Conservation (phyloP, 345 rosid species). For the Hevea brasiliensis region DNA sequence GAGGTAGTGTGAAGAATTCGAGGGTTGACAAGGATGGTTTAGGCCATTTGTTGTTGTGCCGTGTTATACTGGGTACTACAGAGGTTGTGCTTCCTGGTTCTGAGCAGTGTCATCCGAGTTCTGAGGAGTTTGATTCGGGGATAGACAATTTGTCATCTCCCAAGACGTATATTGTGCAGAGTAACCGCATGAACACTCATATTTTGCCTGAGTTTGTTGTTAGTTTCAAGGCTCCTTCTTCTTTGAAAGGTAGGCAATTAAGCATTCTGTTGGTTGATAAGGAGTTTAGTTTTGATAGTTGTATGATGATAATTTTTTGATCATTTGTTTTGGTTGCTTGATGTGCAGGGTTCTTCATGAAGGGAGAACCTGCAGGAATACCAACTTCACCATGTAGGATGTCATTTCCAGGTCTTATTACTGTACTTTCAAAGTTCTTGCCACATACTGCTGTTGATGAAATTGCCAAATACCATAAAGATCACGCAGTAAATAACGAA, state of each 20-base stretch:
- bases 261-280: neutral
- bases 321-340: constrained; percentile 13
- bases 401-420: constrained; percentile 61
- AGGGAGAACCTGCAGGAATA: constrained; percentile 29
- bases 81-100: constrained; percentile 62
- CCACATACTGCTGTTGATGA: constrained; percentile 36
- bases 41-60: constrained; percentile 67
- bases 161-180: constrained; percentile 67
- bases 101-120: constrained; percentile 54
- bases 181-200: constrained; percentile 63
- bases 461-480: constrained; percentile 54
- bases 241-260: constrained; percentile 41
- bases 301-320: neutral
- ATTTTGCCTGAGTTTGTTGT: constrained; percentile 65
- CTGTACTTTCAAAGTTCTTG: constrained; percentile 57
- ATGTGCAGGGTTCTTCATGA: constrained; percentile 32
- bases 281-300: neutral
- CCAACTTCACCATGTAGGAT: constrained; percentile 83
- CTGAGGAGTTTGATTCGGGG: constrained; percentile 66
- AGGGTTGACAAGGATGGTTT: constrained; percentile 51
- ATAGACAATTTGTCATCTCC: constrained; percentile 54
- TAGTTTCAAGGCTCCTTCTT: constrained; percentile 54
- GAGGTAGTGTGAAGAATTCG: constrained; percentile 48
- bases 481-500: constrained; percentile 41
- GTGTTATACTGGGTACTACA: constrained; percentile 63